phyloP scores from a whole-genome alignment of 208 protist genomes.

The Leishmania lainsoni region DNA sequence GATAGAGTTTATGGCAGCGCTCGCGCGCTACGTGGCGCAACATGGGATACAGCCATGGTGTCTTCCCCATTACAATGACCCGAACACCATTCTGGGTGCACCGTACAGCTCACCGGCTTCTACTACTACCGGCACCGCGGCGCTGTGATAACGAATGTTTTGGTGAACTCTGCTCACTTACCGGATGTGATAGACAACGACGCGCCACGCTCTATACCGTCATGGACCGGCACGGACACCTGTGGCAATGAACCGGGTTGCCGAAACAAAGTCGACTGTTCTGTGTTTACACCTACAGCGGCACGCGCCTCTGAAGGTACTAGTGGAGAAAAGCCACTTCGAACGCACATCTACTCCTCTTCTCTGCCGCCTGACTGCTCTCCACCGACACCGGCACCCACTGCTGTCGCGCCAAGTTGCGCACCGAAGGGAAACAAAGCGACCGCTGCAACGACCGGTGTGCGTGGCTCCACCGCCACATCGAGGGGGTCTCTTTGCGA shows the following conservation, averaged over 20 bases:
- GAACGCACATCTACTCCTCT: constrained; percentile 20
- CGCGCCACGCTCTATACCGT: background rate
- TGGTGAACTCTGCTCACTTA: background rate
- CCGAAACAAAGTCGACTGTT: background rate
- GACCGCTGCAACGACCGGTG: background rate
- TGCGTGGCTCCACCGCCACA: background rate
- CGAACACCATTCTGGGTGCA: background rate
- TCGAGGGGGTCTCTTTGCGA: background rate
- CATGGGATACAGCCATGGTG: constrained; percentile 66
- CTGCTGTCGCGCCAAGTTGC: background rate
- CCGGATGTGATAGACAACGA: background rate
- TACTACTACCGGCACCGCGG: background rate
- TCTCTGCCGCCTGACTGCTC: background rate
- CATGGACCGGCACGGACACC: background rate
- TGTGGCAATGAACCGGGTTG: background rate
- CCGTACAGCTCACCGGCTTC: background rate
- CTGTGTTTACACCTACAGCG: no score
- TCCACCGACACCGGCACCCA: background rate
- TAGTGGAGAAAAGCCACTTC: background rate
- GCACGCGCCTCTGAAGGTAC: background rate
- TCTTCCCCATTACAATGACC: constrained; percentile 10
- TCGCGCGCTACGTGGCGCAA: constrained; percentile 45
- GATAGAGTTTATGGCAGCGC: constrained; percentile 56
- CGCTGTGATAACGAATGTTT: background rate
- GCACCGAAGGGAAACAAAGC: background rate